Conservation (phyloP, 2,329 filamentous ascomycete species). For the Neofusicoccum kwambonambiense region DNA sequence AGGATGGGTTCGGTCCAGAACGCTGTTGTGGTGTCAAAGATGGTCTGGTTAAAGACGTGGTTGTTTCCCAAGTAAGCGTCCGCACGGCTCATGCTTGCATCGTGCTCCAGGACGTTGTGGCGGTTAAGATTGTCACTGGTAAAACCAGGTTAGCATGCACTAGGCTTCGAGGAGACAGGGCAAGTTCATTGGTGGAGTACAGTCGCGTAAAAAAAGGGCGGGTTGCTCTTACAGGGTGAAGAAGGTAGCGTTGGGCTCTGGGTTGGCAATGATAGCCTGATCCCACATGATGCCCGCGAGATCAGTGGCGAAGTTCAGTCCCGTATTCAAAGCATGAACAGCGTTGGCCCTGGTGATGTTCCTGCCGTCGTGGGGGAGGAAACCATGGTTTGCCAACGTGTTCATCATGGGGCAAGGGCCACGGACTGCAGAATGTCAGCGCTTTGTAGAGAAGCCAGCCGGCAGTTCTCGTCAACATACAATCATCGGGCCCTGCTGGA, state of each 20-base stretch:
- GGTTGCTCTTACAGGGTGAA: not conserved
- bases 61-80: conserved; percentile 54
- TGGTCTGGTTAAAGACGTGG: conserved; percentile 52
- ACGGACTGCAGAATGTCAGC: conserved; percentile 18
- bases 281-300: conserved; percentile 45
- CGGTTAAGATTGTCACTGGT: conserved; percentile 41
- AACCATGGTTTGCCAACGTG: conserved; percentile 52
- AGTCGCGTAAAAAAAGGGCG: not conserved
- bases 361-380: conserved; percentile 48
- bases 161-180: no score
- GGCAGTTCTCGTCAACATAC: not conserved
- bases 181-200: no score
- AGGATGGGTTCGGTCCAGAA: conserved; percentile 50
- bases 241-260: conserved; percentile 7
- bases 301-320: conserved; percentile 45
- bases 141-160: no score
- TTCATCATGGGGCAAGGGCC: conserved; percentile 54
- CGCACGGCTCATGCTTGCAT: conserved; percentile 47
- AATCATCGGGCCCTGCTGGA: conserved; percentile 4
- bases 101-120: conserved; percentile 52
- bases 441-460: not conserved
- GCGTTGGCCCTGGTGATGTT: conserved; percentile 42
- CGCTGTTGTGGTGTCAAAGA: conserved; percentile 47
- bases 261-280: conserved; percentile 34
- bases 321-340: conserved; percentile 39